phyloP scores from a whole-genome alignment of 2,329 filamentous ascomycete species.

The Cercospora beticola region DNA sequence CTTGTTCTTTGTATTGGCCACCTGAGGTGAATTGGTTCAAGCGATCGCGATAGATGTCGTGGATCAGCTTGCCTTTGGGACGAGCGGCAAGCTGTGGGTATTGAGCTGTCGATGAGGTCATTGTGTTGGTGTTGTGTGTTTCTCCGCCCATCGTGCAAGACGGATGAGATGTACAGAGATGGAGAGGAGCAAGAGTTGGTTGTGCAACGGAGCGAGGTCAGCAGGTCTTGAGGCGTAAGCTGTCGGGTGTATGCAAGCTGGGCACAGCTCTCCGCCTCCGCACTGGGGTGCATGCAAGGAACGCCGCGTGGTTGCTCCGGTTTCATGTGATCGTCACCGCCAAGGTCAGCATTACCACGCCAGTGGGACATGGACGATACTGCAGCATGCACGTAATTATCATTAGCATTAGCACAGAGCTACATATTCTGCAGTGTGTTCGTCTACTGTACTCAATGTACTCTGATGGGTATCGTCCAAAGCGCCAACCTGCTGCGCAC shows the following conservation, averaged over 20 bases:
- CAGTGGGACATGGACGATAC: not conserved
- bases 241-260: not conserved
- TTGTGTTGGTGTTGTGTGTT: conserved; percentile 28
- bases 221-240: not conserved
- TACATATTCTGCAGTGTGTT: not conserved
- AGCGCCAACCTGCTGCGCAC: not conserved
- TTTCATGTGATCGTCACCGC: conserved; percentile 8
- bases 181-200: not conserved
- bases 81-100: conserved; percentile 53
- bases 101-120: conserved; percentile 33
- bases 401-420: not conserved
- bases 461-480: not conserved
- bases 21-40: conserved; percentile 75
- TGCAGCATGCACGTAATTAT: not conserved
- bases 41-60: conserved; percentile 79
- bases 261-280: conserved; percentile 12
- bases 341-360: not conserved
- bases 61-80: conserved; percentile 74
- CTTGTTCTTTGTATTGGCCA: conserved; percentile 59
- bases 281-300: conserved; percentile 6
- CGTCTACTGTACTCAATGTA: not conserved
- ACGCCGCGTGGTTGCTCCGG: conserved; percentile 1
- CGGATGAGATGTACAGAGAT: not conserved
- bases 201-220: not conserved
- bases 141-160: conserved; percentile 41